Base-by-base conservation (phyloP, 1,139 yeast genomes). In the Yamadazyma taylorii region DNA sequence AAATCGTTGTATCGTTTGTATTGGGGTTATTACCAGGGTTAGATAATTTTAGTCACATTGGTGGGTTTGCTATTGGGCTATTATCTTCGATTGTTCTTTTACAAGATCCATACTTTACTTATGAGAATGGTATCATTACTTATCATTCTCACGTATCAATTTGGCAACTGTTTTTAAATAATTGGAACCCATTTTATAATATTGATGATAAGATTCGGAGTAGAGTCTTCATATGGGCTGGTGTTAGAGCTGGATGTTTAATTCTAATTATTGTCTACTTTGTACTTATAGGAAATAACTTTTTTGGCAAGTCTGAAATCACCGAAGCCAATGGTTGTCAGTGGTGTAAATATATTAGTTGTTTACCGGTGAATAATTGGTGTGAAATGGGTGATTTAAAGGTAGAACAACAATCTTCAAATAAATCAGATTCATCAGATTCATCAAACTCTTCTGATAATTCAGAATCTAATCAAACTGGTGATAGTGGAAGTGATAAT, bases 1-100 rank as follows among this genome's bases (percentile, higher is more conserved):
- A 84, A 52, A 72, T 84, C 32, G 51, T 81, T 12, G 64, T 83
- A 4, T 74, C 84, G 27, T 70, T 84, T 39, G 85, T 76, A 2
- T 60, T 84, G 19, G 92, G 92, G 0, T 61, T 84, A 23, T 60
- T 84, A 14, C 92, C 92, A 0, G 92, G 92, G 0, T 58, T 84
- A 38, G 92, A 84, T 57, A 84, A 84, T 55, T 84, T 84, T 53
- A 75, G 86, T 38, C 92, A 84, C 55, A 75, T 84, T 46, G 92
- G 92, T 5, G 92, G 92, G 3, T 82, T 83, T 58, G 76, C 80
- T 17, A 63, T 79, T 61, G 92, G 92, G 0, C 34, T 80, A 1
- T 57, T 79, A 19, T 48, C 69, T 25, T 79, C 85, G 1, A 54
- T 79, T 0, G 60, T 75, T 1, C 48, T 82, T n/a, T 53, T 84